A percentile compares a stretch with the other conserved stretches of the same genome.
These are phyloP conservation scores for Capsicum rhomboideum DNA, from an alignment of 257 asterid species.

Conservation along the genomic window DNA sequence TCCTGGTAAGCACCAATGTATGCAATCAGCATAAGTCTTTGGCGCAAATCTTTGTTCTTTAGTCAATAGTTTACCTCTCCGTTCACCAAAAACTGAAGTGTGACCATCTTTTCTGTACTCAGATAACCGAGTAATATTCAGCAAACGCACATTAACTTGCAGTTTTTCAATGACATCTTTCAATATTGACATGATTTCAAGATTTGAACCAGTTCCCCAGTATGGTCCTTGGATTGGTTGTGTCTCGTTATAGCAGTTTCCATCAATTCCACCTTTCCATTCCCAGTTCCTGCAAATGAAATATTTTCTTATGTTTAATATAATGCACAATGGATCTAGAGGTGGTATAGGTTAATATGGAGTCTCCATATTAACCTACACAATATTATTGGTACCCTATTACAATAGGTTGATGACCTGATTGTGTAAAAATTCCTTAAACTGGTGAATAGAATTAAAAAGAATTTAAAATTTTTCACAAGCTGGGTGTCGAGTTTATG, in stretches of 20 bases:
- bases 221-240: constrained; percentile 47
- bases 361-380: background rate
- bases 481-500: background rate
- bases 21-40: constrained; percentile 66
- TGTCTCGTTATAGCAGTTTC: constrained; percentile 74
- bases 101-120: constrained; percentile 82
- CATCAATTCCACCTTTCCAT: constrained; percentile 74
- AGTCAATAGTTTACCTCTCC: constrained; percentile 76
- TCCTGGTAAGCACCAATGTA: constrained; percentile 99
- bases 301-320: background rate
- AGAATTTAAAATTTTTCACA: too few species aligned
- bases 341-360: background rate
- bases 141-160: constrained; percentile 37
- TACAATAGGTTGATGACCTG: too few species aligned
- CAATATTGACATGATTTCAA: constrained; percentile 56
- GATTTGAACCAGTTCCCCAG: constrained; percentile 86
- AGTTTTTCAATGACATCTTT: constrained; percentile 31
- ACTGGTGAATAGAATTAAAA: too few species aligned
- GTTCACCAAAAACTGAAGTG: constrained; percentile 65
- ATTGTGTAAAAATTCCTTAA: too few species aligned
- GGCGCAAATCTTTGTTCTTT: constrained; percentile 67
- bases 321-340: background rate
- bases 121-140: constrained; percentile 77
- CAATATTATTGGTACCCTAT: too few species aligned
- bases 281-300: constrained; percentile 77